Percentiles rank a stretch among this genome's conserved stretches.
These are phyloP conservation scores for Heliosperma pusillum DNA, from an alignment of 148 eudicot species.

Conservation along the genomic window DNA sequence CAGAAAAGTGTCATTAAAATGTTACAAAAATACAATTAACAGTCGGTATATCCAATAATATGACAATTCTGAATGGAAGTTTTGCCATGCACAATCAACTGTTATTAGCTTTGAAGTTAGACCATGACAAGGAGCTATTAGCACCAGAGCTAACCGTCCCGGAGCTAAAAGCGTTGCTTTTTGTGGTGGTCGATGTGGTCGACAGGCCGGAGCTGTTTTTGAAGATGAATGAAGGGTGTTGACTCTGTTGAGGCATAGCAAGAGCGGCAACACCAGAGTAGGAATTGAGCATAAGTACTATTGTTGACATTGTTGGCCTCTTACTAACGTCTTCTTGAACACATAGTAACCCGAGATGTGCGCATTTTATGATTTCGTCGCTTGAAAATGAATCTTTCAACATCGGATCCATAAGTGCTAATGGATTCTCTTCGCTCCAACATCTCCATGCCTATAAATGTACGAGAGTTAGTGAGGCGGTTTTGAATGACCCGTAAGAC, in stretches of 20 bases:
- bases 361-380: constrained; percentile 19
- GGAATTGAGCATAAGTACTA: constrained; percentile 15
- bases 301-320: constrained; percentile 21
- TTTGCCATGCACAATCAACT: background rate
- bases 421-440: constrained; percentile 13
- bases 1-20: too few species aligned
- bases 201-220: constrained; percentile 7
- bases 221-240: background rate
- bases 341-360: constrained; percentile 11
- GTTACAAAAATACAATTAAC: background rate
- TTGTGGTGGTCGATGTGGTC: constrained; percentile 11
- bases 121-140: constrained; percentile 12
- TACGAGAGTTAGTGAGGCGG: background rate
- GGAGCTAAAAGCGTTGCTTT: background rate
- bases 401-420: constrained; percentile 17
- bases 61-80: background rate
- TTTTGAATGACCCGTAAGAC: background rate
- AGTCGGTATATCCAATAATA: background rate
- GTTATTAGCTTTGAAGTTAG: constrained; percentile 5
- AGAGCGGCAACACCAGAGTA: constrained; percentile 7
- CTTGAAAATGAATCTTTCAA: constrained; percentile 6
- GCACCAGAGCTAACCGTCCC: background rate
- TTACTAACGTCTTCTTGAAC: constrained; percentile 19
- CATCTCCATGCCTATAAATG: constrained; percentile 15
- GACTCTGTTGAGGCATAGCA: constrained; percentile 13